phyloP scores from a whole-genome alignment of 257 asterid species.

The Coffea eugenioides region DNA sequence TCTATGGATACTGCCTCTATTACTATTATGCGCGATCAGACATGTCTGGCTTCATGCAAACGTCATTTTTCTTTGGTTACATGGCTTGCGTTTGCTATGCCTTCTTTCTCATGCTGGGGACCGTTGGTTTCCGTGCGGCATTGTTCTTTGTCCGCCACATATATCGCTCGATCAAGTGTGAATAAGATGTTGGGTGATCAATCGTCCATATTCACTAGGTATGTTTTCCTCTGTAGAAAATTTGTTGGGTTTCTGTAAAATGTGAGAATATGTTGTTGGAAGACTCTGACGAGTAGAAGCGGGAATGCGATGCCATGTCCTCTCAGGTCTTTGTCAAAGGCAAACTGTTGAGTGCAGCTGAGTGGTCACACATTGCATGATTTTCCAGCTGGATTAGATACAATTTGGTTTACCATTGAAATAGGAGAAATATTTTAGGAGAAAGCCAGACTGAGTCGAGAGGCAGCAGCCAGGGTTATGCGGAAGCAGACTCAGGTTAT shows the following conservation, averaged over 20 bases:
- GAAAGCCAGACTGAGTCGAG: not conserved
- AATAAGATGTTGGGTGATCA: conserved; percentile 28
- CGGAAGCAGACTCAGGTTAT: conserved; percentile 2
- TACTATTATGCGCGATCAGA: conserved; percentile 45
- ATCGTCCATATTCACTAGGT: conserved; percentile 9
- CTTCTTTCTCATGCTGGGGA: conserved; percentile 88
- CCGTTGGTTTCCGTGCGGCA: conserved; percentile 87
- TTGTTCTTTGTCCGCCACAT: conserved; percentile 85
- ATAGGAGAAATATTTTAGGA: not conserved
- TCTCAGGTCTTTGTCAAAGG: conserved; percentile 13
- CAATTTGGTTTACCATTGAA: not conserved
- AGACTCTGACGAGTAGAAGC: not conserved
- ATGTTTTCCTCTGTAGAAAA: conserved; percentile 7
- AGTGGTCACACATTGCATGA: not conserved
- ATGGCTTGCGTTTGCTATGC: conserved; percentile 84
- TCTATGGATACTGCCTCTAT: conserved; percentile 44
- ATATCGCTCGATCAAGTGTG: conserved; percentile 73
- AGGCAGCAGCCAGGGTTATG: conserved; percentile 3
- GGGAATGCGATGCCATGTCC: not conserved
- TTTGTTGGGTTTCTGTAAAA: not conserved
- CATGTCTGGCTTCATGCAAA: conserved; percentile 45
- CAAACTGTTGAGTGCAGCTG: not conserved
- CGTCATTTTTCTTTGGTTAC: conserved; percentile 61
- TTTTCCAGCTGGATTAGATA: conserved; percentile 10
- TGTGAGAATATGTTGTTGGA: not conserved